Base-by-base conservation (phyloP, 306 rosid genomes). In the Fagus sylvatica region DNA sequence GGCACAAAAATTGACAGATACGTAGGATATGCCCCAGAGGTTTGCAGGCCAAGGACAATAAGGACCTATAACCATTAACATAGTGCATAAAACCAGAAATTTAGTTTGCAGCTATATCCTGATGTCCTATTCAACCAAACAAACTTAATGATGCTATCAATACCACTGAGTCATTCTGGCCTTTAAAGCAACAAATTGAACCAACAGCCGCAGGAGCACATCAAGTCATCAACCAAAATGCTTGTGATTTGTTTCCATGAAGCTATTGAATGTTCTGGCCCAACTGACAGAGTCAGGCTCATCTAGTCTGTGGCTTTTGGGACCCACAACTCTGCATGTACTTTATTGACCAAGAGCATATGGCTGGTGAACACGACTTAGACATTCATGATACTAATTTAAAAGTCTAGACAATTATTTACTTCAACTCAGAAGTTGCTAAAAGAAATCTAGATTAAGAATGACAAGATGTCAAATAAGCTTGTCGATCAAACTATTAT, bases 181-280 rank as follows among this genome's bases (percentile, higher is more conserved):
- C 80, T 81, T 78, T 77, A 76, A 67, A 55, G 42, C 34, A 7
- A 56, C 36, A 56, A 71, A 78, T 37, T 34, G 1, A 57, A 42
- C 30, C 39, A 57, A n/a, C 68, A 40, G 15, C 30, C 4, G 34
- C 10, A 42, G 16, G 39, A 42, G 4, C 19, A 30, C 19, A 17
- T 46, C 16, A n/a, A 61, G 56, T 4, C 19, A 17, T 46, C 16
- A n/a, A 61, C 68, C 8, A 48, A 34, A 12, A 54, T 72, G 41
- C 42, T 65, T 11, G 19, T 4, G 15, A 39, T 22, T 68, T 68
- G 53, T 28, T 68, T 61, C 33, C 2, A 61, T 61, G 42, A 6
- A 12, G 64, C 64, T 16, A 37, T 37, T 16, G 70, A 37, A 64
- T 34, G 42, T 13, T 33, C 68, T 11, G 48, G 70, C 36, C 30